Evolutionary conservation across 495 filamentous ascomycete genomes (phyloP), one percentile per base, ranked within the genome.

Genomic region (Thermochaetoides thermophila): DNA sequence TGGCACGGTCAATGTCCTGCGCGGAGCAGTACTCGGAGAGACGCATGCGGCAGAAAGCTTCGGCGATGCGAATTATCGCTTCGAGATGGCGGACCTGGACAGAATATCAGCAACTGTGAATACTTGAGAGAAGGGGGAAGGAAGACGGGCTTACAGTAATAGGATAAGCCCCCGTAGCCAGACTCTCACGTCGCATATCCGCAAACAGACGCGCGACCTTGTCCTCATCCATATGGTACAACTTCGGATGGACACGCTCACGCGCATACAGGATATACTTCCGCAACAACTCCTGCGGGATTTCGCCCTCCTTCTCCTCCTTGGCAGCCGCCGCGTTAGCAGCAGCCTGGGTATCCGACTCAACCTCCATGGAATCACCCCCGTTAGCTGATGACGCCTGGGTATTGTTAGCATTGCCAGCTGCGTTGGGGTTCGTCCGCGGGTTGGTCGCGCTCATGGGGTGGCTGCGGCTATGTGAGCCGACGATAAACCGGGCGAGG

Each of bases 241-340:
- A 66, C 55, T 96, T 95, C 20, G 91, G 91, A 38, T 69, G 67
- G 57, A 83, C 91, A 43, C 76, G 76, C 55, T 96, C 87, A 16
- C 91, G 71, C 2, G 91, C 86, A 50, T 94, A 96, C 22, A 96
- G 69, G 47, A 99, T 96, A 55, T 96, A 99, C 60, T 99, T 99
- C 40, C 91, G 64, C 38, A 99, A 61, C 31, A 96, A 60, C 42
- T 93, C 84, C 54, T 99, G 91, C 0, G 85, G 74, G 38, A 96
- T 89, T 40, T 89, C 77, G 49, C 74, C 74, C 43, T 78, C 76
- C 38, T 76, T 74, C 43, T 78, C 76, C 38, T 76, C 74, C 10
- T 71, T 66, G 3, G 51, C 54, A 33, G 60, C 30, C 57, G 42
- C 59, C 62, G 30, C 61, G 45, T 20, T 57, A 58, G 17, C 25